phyloP scores from a whole-genome alignment of 352 stramenopile genomes.

The Thalassiosira mediterranea region DNA sequence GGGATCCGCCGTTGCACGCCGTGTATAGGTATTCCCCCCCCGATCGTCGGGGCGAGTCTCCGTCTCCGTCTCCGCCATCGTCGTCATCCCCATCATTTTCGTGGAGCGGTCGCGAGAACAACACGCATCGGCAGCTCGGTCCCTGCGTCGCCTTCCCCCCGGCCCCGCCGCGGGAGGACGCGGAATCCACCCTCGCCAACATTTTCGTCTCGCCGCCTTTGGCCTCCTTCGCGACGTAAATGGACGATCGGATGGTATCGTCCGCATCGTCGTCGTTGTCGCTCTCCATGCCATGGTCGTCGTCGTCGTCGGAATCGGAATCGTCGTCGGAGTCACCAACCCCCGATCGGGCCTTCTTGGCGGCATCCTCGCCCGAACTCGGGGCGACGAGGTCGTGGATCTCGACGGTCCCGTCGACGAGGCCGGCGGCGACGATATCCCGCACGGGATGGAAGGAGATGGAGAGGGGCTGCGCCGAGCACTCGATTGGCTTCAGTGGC shows the following conservation, averaged over 20 bases:
- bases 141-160: constrained; percentile 39
- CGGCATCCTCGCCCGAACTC: not conserved
- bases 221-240: constrained; percentile 62
- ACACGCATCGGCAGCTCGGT: constrained; percentile 65
- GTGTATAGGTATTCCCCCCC: constrained; percentile 68
- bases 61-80: not conserved
- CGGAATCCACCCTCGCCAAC: constrained; percentile 23
- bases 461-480: constrained; percentile 75
- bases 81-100: constrained; percentile 3
- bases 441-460: constrained; percentile 74
- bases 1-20: constrained; percentile 65
- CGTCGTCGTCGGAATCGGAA: constrained; percentile 9
- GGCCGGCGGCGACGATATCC: constrained; percentile 65
- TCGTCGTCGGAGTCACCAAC: constrained; percentile 19
- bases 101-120: constrained; percentile 51
- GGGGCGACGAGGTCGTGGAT: constrained; percentile 45
- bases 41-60: not conserved
- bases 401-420: constrained; percentile 81
- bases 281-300: constrained; percentile 35
- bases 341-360: constrained; percentile 6
- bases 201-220: constrained; percentile 27
- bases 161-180: not conserved
- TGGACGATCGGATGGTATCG: constrained; percentile 74
- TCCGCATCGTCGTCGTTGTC: constrained; percentile 58
- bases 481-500: constrained; percentile 64